A percentile compares a stretch with the other conserved stretches of the same genome.
Conservation (phyloP, 2,329 filamentous ascomycete species). For the Colletotrichum orbiculare region DNA sequence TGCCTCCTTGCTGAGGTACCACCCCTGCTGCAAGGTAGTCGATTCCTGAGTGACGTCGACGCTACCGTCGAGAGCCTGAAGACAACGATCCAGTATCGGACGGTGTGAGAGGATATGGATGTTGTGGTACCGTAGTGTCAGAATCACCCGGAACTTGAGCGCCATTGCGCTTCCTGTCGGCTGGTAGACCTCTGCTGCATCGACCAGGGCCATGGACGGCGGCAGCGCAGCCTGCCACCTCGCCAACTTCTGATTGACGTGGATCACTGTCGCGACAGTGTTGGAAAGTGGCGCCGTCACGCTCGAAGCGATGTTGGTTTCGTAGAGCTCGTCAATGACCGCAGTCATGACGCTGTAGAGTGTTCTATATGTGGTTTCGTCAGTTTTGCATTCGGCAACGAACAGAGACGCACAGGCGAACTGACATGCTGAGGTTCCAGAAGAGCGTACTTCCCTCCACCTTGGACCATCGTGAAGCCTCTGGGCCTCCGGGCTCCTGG, state of each 20-base stretch:
- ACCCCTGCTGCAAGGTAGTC: constrained; percentile 37
- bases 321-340: constrained; percentile 55
- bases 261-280: constrained; percentile 49
- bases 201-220: constrained; percentile 40
- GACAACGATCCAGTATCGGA: constrained; percentile 41
- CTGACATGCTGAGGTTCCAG: constrained; percentile 47
- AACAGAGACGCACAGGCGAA: not conserved
- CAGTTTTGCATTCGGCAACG: not conserved
- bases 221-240: constrained; percentile 51
- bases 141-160: constrained; percentile 53
- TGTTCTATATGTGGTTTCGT: constrained; percentile 37
- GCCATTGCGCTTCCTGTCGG: constrained; percentile 33
- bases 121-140: constrained; percentile 47
- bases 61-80: constrained; percentile 33
- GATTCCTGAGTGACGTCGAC: constrained; percentile 26
- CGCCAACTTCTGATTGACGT: constrained; percentile 51
- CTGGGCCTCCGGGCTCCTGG: not conserved
- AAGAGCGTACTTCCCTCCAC: constrained; percentile 40
- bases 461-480: constrained; percentile 18
- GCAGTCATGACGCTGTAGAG: constrained; percentile 48
- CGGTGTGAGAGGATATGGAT: constrained; percentile 46
- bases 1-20: constrained; percentile 38
- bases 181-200: constrained; percentile 40
- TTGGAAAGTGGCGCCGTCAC: constrained; percentile 40
- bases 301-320: constrained; percentile 54